Evolutionary conservation across 768 basidiomycete species (phyloP).

Genomic region (Naganishia randhawae): DNA sequence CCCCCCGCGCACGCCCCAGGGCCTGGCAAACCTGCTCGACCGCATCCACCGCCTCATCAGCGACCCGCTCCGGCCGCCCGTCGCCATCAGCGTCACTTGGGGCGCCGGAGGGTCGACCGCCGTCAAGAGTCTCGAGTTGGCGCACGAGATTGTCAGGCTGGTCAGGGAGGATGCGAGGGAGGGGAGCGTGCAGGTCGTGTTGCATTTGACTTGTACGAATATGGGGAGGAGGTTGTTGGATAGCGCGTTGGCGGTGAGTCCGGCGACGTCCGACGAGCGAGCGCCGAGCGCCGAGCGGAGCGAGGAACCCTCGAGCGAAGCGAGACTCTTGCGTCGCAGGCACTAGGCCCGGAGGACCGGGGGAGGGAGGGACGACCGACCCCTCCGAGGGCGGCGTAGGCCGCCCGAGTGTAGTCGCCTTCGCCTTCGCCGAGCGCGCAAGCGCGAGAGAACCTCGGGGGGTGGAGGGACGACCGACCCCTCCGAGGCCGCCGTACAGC

Average conservation of each 20-base stretch:
- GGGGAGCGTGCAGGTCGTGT: slow-evolving; percentile 44
- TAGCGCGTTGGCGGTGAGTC: slow-evolving; percentile 43
- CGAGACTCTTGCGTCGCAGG: too few relatives aligned
- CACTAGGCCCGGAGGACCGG: too few relatives aligned
- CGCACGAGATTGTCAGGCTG: slow-evolving; percentile 52
- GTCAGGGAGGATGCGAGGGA: slow-evolving; percentile 24
- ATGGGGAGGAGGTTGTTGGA: slow-evolving; percentile 50
- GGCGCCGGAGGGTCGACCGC: slow-evolving; percentile 92
- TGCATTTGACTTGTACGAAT: slow-evolving; percentile 51
- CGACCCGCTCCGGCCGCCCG: slow-evolving; percentile 63
- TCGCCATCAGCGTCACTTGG: slow-evolving; percentile 89
- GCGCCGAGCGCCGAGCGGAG: too few relatives aligned
- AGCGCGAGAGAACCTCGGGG: too few relatives aligned
- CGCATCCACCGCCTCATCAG: slow-evolving; percentile 75
- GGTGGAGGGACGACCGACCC: too few relatives aligned
- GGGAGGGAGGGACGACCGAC: too few relatives aligned
- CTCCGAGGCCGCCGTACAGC: too few relatives aligned
- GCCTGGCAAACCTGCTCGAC: slow-evolving; percentile 82
- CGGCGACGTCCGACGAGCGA: too few relatives aligned
- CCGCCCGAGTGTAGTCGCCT: too few relatives aligned
- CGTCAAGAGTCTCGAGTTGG: slow-evolving; percentile 81
- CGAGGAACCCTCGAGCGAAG: too few relatives aligned
- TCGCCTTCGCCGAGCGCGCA: too few relatives aligned
- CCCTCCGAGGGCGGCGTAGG: too few relatives aligned
- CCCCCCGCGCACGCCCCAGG: slow-evolving; percentile 82